Evolutionary conservation across 2,329 filamentous ascomycete genomes (phyloP), one percentile per base, ranked within the genome.

Genomic region (Coniella vitis): DNA sequence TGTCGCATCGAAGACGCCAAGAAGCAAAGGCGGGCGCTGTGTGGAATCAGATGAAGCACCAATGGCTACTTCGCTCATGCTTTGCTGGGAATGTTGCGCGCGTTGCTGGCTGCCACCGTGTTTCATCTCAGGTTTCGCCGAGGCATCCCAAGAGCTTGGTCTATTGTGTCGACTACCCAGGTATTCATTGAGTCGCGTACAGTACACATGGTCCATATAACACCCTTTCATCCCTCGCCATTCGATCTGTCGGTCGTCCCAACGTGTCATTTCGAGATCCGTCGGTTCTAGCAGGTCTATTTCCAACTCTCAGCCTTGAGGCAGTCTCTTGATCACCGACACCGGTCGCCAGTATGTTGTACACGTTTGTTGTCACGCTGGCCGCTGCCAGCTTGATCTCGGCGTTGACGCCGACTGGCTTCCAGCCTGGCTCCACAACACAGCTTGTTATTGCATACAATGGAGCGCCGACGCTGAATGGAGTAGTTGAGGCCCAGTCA

Each of bases 341-440:
- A 2, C 9, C 12, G 8, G 5, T 10, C 25, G 13, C 49, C 50
- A 61, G 57, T 51, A 68, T 70, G 63, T 45, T 64, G 31, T 63
- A 58, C 40, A 59, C 58, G 55, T 62, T 54, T 31, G 34, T 69
- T 31, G 35, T 60, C 22, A 55, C 59, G 25, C 55, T 69, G 47
- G 57, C 60, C 43, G 63, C 63, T 32, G 62, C 62, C 38, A 60
- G 65, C 31, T 47, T 61, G 35, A 59, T 61, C 19, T 58, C 68
- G 22, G 71, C 69, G 9, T 59, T 60, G 8, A 73, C 71, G 12
- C 71, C 71, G 4, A 40, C 58, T 9, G 68, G 68, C 21, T 74
- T 73, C 55, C 54, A 60, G 40, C 71, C 71, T 1, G 58, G 59
- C 14, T 60, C 62, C n/a, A 58, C 63, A 31, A 63, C 55, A 29